Evolutionary conservation across 2,329 filamentous ascomycete species (phyloP).

Genomic region (Clarireedia homoeocarpa): DNA sequence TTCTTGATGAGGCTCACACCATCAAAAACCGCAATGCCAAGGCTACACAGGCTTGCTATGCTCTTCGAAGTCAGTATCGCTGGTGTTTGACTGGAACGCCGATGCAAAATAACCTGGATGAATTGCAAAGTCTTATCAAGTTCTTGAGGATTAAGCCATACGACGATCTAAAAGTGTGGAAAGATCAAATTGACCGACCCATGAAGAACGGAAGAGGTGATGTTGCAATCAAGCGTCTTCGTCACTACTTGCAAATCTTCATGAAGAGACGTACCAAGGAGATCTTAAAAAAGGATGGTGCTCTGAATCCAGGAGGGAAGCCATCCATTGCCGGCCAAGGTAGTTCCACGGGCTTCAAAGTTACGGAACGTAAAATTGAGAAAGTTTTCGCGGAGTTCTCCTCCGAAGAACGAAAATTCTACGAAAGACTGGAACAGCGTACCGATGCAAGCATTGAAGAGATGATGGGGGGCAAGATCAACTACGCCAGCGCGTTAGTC

Average conservation of each 20-base stretch:
- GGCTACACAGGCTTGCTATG: constrained; percentile 85
- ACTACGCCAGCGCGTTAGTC: constrained; percentile 90
- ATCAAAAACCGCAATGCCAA: constrained; percentile 99
- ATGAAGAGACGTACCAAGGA: constrained; percentile 99
- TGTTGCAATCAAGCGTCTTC: constrained; percentile 78
- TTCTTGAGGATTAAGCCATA: constrained; percentile 92
- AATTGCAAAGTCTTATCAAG: constrained; percentile 85
- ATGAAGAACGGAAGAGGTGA: constrained; percentile 87
- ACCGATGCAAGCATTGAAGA: constrained; percentile 80
- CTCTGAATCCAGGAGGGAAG: constrained; percentile 69
- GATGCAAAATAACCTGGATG: constrained; percentile 97
- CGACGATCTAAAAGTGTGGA: constrained; percentile 79
- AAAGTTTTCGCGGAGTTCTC: constrained; percentile 73
- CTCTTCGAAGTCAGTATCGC: constrained; percentile 75
- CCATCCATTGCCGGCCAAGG: constrained; percentile 35
- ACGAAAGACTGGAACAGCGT: constrained; percentile 72
- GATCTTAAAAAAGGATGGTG: constrained; percentile 82
- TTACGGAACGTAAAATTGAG: constrained; percentile 84
- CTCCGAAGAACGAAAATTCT: constrained; percentile 74
- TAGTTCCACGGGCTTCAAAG: constrained; percentile 68
- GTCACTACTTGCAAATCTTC: constrained; percentile 79
- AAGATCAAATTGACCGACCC: constrained; percentile 80
- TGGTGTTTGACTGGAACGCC: constrained; percentile 97
- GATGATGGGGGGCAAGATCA: constrained; percentile 79
- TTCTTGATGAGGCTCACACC: constrained; percentile 93